Conservation (phyloP, 2,329 filamentous ascomycete species). For the Lasiodiplodia citricola region DNA sequence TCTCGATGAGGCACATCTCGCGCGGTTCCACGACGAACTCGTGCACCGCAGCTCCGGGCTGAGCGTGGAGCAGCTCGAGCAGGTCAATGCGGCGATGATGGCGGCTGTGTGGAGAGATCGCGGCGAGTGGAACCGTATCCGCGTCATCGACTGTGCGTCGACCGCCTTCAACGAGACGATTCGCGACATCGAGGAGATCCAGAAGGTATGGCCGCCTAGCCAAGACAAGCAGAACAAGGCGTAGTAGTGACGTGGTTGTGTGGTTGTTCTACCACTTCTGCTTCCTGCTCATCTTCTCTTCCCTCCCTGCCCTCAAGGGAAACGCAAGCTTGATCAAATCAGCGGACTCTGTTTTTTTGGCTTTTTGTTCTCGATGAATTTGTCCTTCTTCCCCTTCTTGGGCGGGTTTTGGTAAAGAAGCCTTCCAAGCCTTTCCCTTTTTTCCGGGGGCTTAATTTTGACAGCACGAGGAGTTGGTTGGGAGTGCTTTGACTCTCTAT, state of each 20-base stretch:
- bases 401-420: too few species aligned
- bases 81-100: slow-evolving; percentile 90
- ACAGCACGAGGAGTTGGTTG: too few species aligned
- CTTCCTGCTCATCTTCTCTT: too few species aligned
- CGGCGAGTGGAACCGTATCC: slow-evolving; percentile 81
- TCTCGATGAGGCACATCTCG: slow-evolving; percentile 59
- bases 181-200: slow-evolving; percentile 66
- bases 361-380: too few species aligned
- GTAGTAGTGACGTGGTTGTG: neutral
- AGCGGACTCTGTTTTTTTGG: too few species aligned
- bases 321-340: too few species aligned
- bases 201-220: slow-evolving; percentile 48
- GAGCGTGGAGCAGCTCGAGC: slow-evolving; percentile 92
- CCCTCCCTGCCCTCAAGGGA: neutral
- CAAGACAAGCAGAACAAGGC: slow-evolving; percentile 37
- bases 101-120: slow-evolving; percentile 82
- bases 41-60: slow-evolving; percentile 74
- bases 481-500: too few species aligned
- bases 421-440: too few species aligned
- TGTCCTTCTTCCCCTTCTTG: too few species aligned
- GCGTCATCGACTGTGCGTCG: slow-evolving; percentile 68
- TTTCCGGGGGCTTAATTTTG: too few species aligned
- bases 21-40: slow-evolving; percentile 66
- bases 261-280: too few species aligned
- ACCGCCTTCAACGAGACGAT: slow-evolving; percentile 78